Percentiles rank a stretch among this genome's conserved stretches.
These are phyloP conservation scores for Talaromyces thailandensis DNA, from an alignment of 495 filamentous ascomycete species.

Conservation along the genomic window DNA sequence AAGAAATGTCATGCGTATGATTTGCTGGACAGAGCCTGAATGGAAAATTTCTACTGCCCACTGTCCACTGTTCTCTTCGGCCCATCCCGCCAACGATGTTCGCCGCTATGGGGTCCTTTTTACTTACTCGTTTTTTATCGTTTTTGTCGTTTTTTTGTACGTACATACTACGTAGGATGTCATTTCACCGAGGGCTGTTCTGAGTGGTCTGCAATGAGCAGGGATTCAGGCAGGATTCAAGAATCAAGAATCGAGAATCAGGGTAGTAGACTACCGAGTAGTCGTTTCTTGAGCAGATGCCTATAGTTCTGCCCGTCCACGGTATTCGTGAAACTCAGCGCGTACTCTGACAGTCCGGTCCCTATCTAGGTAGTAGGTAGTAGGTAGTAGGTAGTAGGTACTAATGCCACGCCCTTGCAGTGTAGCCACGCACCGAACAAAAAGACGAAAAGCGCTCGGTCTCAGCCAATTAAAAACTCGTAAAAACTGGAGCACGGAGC, in stretches of 20 bases:
- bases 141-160: neutral
- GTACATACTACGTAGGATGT: too few species aligned
- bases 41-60: neutral
- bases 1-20: neutral
- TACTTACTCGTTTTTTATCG: neutral
- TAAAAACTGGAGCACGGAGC: neutral
- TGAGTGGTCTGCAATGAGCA: too few species aligned
- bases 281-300: neutral
- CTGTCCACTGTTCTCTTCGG: neutral
- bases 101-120: neutral
- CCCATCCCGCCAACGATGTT: neutral
- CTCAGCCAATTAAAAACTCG: neutral
- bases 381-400: too few species aligned
- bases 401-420: slow-evolving; percentile 12
- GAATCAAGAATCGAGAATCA: too few species aligned
- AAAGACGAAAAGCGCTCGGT: neutral
- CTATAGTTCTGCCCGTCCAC: neutral
- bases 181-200: neutral
- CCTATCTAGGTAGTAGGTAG: too few species aligned
- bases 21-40: neutral
- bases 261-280: neutral
- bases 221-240: too few species aligned
- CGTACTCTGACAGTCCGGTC: neutral
- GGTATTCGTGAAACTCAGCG: neutral
- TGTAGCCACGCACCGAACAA: slow-evolving; percentile 5